Conservation (phyloP, 140 eudicot species). For the Oenanthe javanica region DNA sequence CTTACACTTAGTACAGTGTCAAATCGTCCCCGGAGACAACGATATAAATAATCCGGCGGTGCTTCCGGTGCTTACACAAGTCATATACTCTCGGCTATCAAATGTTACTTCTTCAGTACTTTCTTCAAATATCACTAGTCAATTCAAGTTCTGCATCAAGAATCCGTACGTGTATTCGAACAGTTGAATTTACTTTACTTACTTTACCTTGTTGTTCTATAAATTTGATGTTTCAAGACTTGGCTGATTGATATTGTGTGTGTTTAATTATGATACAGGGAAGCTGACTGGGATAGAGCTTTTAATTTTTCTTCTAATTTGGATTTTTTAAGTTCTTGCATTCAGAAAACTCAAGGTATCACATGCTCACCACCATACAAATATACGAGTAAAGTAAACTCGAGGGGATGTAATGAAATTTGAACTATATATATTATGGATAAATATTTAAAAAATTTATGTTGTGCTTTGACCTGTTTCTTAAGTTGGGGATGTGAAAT, state of each 20-base stretch:
- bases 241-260: too few species aligned
- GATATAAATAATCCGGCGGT: slow-evolving; percentile 30
- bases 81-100: slow-evolving; percentile 35
- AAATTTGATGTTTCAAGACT: too few species aligned
- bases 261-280: slow-evolving; percentile 25
- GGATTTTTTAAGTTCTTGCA: slow-evolving; percentile 60
- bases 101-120: slow-evolving; percentile 46
- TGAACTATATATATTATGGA: too few species aligned
- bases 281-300: slow-evolving; percentile 64
- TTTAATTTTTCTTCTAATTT: slow-evolving; percentile 63
- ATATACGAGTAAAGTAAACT: too few species aligned
- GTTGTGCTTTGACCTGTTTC: too few species aligned
- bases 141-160: slow-evolving; percentile 46
- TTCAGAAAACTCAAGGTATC: slow-evolving; percentile 54
- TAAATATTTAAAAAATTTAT: too few species aligned
- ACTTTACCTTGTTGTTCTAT: too few species aligned
- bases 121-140: slow-evolving; percentile 27
- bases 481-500: too few species aligned
- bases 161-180: slow-evolving; percentile 38
- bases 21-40: slow-evolving; percentile 33
- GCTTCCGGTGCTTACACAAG: slow-evolving; percentile 33
- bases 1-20: slow-evolving; percentile 39
- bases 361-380: too few species aligned
- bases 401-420: too few species aligned
- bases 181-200: too few species aligned